Evolutionary conservation across 2,329 filamentous ascomycete species (phyloP).

Genomic region (Aspergillus carbonarius): DNA sequence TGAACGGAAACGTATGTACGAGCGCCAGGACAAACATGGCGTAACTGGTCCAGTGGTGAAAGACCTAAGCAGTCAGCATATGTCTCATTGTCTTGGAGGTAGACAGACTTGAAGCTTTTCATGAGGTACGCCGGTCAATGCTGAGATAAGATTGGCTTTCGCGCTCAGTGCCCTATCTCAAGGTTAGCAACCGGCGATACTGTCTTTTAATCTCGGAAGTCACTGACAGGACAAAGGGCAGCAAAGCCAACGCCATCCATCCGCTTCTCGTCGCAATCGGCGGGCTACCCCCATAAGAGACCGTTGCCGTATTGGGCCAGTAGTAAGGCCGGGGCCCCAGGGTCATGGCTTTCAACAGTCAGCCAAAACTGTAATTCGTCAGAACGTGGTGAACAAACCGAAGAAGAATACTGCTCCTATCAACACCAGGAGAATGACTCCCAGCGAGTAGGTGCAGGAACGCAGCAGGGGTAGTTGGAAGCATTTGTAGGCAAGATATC

Average conservation of each 20-base stretch:
- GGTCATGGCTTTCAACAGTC: conserved; percentile 41
- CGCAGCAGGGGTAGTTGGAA: conserved; percentile 35
- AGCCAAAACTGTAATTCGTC: neutral
- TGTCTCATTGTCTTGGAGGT: neutral
- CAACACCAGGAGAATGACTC: conserved; percentile 42
- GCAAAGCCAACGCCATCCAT: conserved; percentile 53
- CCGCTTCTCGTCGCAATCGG: conserved; percentile 55
- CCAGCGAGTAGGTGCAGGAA: conserved; percentile 49
- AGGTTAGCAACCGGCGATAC: neutral
- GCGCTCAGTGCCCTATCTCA: conserved; percentile 45
- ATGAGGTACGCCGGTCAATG: conserved; percentile 56
- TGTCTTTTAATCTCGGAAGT: too few relatives aligned
- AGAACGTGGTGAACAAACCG: conserved; percentile 25
- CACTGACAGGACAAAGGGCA: conserved; percentile 52
- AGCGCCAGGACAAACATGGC: conserved; percentile 58
- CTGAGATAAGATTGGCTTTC: conserved; percentile 59
- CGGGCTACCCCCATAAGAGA: conserved; percentile 52
- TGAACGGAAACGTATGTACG: conserved; percentile 61
- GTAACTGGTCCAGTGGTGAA: conserved; percentile 56
- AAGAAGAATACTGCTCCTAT: conserved; percentile 50
- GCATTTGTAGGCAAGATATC: conserved; percentile 45
- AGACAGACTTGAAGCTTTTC: conserved; percentile 53
- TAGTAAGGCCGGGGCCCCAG: conserved; percentile 56
- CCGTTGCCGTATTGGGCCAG: conserved; percentile 48
- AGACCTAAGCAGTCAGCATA: conserved; percentile 26